Evolutionary conservation across 805 yeast species (phyloP).

Genomic region (Candida caryicola): DNA sequence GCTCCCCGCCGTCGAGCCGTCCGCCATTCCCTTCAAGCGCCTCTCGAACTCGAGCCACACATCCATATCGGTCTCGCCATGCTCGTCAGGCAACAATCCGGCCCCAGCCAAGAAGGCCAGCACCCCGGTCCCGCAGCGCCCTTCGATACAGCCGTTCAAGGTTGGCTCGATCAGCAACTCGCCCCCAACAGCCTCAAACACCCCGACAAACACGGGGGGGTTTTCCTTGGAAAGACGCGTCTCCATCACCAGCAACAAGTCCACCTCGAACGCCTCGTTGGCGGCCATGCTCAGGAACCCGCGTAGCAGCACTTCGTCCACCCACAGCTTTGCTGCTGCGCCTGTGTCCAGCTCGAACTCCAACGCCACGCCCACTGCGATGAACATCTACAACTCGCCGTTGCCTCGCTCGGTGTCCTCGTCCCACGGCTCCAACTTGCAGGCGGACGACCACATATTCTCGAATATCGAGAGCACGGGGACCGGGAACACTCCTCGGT

Average conservation of each 20-base stretch:
- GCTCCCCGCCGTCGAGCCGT: constrained; percentile 1
- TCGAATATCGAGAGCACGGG: constrained; percentile 25
- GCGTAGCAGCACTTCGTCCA: constrained; percentile 42
- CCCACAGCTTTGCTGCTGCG: constrained; percentile 27
- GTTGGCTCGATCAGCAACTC: constrained; percentile 55
- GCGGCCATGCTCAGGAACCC: constrained; percentile 53
- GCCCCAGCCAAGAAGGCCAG: constrained; percentile 9
- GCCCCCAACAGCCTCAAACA: constrained; percentile 32
- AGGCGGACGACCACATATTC: constrained; percentile 25
- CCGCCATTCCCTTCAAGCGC: constrained; percentile 10
- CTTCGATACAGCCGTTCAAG: constrained; percentile 57
- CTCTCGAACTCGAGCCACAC: constrained; percentile 10
- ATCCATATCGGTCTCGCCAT: constrained; percentile 27
- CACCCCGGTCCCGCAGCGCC: constrained; percentile 17
- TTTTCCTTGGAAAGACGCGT: constrained; percentile 36
- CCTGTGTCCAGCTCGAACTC: constrained; percentile 18
- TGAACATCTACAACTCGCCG: constrained; percentile 12
- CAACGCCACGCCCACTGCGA: constrained; percentile 5
- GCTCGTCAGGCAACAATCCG: constrained; percentile 13
- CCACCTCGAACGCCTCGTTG: constrained; percentile 52
- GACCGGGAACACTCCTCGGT: constrained; percentile 47
- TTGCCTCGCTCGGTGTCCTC: constrained; percentile 39
- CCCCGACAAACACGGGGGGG: constrained; percentile 10
- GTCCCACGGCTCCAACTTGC: constrained; percentile 36
- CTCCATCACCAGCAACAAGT: constrained; percentile 44